Base-by-base conservation (phyloP, 805 yeast genomes). In the Wickerhamomyces ciferrii region DNA sequence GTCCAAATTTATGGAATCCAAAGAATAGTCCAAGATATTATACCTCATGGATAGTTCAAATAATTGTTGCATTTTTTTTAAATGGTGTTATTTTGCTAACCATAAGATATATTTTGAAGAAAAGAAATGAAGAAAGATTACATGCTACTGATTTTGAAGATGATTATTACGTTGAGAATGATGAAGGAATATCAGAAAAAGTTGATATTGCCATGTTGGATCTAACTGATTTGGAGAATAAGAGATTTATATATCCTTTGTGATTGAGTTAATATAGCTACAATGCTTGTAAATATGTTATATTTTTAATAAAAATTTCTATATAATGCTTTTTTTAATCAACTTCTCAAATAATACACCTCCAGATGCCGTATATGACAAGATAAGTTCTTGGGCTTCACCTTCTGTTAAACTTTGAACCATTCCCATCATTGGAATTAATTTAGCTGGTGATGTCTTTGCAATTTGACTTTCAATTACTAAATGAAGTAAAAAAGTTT, bases 171-270 rank as follows among this genome's bases (percentile, higher is more conserved):
- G 34, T 29, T 11, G 38, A 35, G 20, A 35, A n/a, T 24, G 51
- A 57, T 23, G 63, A 62, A 38, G 54, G 52, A 20, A 62, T 52
- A 8, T 57, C 61, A 17, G 55, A 58, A 35, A 52, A 48, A 14
- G 74, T 68, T 13, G 61, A 68, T 44, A 50, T 63, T 37, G 72
- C 78, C 1, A 60, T 66, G 44, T 60, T 75, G 45, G 82, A 76
- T 58, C 53, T 75, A 39, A 78, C 83, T 6, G 82, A 77, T 54
- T 55, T 70, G 31, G 79, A 77, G 49, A 76, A 76, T 51, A 60
- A 71, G 50, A 53, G 64, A 8, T 78, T 76, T 48, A 74, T 77
- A 25, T 78, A 78, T 51, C 81, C 81, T 9, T 54, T 74, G 25
- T 67, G 45, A 44, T 23, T 23, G 25, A 5, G 25, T 23, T 8